Conservation (phyloP, 805 yeast genomes). For the Candida boidinii region DNA sequence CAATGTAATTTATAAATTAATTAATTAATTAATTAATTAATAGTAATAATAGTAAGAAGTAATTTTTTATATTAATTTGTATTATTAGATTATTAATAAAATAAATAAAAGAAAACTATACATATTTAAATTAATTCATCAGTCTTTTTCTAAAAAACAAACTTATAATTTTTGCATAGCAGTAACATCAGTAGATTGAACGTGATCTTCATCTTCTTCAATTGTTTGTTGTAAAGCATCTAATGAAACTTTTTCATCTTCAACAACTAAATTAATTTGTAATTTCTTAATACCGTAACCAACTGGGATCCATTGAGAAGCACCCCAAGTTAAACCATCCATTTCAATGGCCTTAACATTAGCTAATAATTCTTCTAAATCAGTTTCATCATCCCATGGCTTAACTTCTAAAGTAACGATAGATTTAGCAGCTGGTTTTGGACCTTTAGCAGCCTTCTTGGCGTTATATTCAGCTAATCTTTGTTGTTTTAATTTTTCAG, state of each 20-base stretch:
- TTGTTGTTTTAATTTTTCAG: constrained; percentile 94
- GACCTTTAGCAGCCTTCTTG: constrained; percentile 94
- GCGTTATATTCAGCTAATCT: constrained; percentile 98
- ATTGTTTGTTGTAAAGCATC: constrained; percentile 74
- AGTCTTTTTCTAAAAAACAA: not conserved
- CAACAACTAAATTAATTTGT: constrained; percentile 96
- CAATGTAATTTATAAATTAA: too few species aligned
- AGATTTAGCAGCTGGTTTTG: constrained; percentile 98
- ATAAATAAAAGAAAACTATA: not conserved
- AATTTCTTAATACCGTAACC: constrained; percentile 99
- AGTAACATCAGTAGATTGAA: constrained; percentile 97
- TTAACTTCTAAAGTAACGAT: constrained; percentile 94
- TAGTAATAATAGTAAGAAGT: constrained; percentile 6
- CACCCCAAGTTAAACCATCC: constrained; percentile 99
- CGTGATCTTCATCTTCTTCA: constrained; percentile 97
- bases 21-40: not conserved
- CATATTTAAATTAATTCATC: not conserved
- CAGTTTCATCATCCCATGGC: constrained; percentile 99
- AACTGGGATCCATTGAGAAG: constrained; percentile 88
- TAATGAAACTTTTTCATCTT: constrained; percentile 91
- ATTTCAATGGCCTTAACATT: constrained; percentile 75
- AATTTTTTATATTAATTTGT: not conserved
- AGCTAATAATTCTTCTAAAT: constrained; percentile 80
- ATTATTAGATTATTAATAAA: not conserved
- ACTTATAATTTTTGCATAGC: constrained; percentile 95